A percentile compares a stretch with the other conserved stretches of the same genome.
Conservation (phyloP, 305 asterid species). For the Fraxinus dipetala region DNA sequence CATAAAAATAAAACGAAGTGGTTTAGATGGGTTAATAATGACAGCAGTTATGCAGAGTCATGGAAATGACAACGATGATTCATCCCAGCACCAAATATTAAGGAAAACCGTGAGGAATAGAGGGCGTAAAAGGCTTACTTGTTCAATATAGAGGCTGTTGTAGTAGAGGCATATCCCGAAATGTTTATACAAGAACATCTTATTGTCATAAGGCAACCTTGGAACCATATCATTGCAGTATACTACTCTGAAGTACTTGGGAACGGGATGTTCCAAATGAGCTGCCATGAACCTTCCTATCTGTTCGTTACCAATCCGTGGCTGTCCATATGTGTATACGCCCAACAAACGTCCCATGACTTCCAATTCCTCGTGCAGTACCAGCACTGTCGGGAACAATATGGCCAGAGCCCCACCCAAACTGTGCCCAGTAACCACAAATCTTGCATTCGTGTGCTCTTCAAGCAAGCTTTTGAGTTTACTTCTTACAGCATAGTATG, state of each 20-base stretch:
- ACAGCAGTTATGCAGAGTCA: background rate
- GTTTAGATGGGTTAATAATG: background rate
- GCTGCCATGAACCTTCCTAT: constrained; percentile 61
- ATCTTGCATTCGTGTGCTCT: constrained; percentile 66
- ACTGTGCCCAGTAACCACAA: constrained; percentile 90
- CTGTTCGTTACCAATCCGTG: constrained; percentile 70
- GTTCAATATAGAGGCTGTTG: constrained; percentile 68
- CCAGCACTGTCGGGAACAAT: constrained; percentile 69
- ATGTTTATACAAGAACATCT: constrained; percentile 83
- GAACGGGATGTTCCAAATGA: constrained; percentile 49
- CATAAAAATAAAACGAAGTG: background rate
- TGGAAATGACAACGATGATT: background rate
- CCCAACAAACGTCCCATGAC: constrained; percentile 56
- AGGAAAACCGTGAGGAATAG: background rate
- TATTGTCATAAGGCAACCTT: constrained; percentile 84
- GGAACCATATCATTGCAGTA: constrained; percentile 92
- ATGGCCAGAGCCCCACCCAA: constrained; percentile 94
- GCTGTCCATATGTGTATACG: constrained; percentile 85
- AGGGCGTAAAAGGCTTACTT: constrained; percentile 39
- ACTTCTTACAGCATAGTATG: constrained; percentile 58
- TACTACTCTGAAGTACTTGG: constrained; percentile 72
- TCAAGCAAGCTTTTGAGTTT: constrained; percentile 55
- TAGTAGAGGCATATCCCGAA: constrained; percentile 78
- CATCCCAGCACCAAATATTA: background rate
- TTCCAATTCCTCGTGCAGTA: constrained; percentile 63